Evolutionary conservation across 768 basidiomycete genomes (phyloP), one percentile per base, ranked within the genome.

Genomic region (Mycena pura): DNA sequence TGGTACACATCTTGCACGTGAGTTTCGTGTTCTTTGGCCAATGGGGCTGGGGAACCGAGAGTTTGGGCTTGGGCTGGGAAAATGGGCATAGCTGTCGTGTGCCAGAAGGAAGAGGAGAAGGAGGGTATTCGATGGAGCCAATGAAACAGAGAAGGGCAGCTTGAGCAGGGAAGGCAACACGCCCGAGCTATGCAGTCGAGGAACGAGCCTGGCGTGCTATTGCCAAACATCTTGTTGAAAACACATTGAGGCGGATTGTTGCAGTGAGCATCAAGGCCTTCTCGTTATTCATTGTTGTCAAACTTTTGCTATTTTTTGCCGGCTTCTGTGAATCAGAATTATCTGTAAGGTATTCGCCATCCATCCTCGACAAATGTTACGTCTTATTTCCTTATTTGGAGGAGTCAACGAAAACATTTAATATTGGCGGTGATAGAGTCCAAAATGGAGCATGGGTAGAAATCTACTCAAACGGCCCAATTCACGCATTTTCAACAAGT

Each of bases 221-320:
- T 63, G 28, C 48, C 46, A 25, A 58, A 63, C 7, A 44, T 17
- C 15, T 39, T 49, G 44, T 63, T 63, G 28, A 63, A 21, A 41
- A 38, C 10, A 36, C 55, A 39, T 46, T 34, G 27, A 57, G 31
- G 28, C 56, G 58, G 21, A 5, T 19, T 5, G 7, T 38, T 2
- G 28, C 28, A 21, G 56, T 52, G 32, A 57, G 47, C 36, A 63
- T 39, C 9, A 43, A 15, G 9, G 55, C 55, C 49, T 63, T 63
- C n/a, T 40, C 57, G 17, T 45, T 27, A n/a, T 59, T 49, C 56
- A 57, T 57, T 17, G 34, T 21, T 8, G 46, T 41, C 17, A 61
- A n/a, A 25, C 25, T 57, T 36, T 57, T 47, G 34, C 36, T 57
- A 13, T 5, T 34, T 19, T 60, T 52, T 6, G 41, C 38, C 3